A percentile compares a stretch with the other conserved stretches of the same genome.
These are phyloP conservation scores for Verbena officinalis DNA, from an alignment of 257 asterid species.

Conservation along the genomic window DNA sequence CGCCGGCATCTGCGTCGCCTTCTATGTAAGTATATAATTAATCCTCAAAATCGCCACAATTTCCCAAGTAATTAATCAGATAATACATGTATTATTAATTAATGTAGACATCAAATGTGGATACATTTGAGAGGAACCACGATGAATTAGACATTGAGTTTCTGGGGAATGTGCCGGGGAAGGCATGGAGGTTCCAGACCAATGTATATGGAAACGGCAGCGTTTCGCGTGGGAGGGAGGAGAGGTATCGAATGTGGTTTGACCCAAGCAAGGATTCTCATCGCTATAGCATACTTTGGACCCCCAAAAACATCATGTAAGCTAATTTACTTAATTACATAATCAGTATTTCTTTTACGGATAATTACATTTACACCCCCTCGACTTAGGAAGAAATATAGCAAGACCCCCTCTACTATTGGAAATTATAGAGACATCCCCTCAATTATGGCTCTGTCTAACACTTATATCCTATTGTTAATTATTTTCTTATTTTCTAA, in stretches of 20 bases:
- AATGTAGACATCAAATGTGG: slow-evolving; percentile 69
- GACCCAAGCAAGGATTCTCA: slow-evolving; percentile 75
- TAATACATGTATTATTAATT: background rate
- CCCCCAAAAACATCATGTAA: slow-evolving; percentile 64
- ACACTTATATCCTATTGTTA: no score
- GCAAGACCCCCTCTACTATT: no score
- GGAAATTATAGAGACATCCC: no score
- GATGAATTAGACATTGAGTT: slow-evolving; percentile 84
- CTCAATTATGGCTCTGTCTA: no score
- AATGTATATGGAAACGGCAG: slow-evolving; percentile 81
- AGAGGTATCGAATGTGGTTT: slow-evolving; percentile 78
- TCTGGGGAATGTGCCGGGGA: slow-evolving; percentile 66
- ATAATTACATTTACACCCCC: no score
- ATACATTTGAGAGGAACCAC: slow-evolving; percentile 76
- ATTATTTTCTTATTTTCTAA: no score
- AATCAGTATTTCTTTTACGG: no score
- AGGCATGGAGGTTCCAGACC: slow-evolving; percentile 83
- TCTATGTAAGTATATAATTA: slow-evolving; percentile 52
- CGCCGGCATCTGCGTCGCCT: slow-evolving; percentile 80
- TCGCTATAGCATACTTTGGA: slow-evolving; percentile 80
- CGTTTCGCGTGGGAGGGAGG: slow-evolving; percentile 77
- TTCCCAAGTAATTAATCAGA: background rate
- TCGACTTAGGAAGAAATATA: no score
- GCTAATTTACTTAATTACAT: background rate
- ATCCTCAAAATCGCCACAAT: background rate